Conservation (phyloP, 257 asterid genomes). For the Ehretia macrophylla region DNA sequence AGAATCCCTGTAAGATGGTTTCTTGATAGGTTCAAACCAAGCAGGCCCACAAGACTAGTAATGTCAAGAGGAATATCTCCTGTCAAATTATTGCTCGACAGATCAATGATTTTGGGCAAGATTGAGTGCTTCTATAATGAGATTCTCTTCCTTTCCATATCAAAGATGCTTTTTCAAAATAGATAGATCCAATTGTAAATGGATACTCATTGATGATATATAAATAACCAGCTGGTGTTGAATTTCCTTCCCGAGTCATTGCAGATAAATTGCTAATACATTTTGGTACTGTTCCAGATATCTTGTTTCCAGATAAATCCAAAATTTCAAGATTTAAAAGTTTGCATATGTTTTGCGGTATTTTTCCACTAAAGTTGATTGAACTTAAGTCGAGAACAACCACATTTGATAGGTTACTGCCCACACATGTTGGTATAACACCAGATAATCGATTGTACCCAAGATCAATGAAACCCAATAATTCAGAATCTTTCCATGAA, state of each 20-base stretch:
- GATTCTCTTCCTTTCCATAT: constrained; percentile 37
- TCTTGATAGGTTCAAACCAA: constrained; percentile 29
- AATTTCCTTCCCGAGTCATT: constrained; percentile 7
- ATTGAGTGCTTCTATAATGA: too few species aligned
- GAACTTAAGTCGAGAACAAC: constrained; percentile 26
- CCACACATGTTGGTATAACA: constrained; percentile 27
- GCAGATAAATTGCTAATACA: constrained; percentile 26
- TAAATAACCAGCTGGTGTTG: too few species aligned
- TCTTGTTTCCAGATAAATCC: constrained; percentile 23
- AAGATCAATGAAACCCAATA: constrained; percentile 18
- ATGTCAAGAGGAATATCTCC: too few species aligned
- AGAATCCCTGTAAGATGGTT: constrained; percentile 27
- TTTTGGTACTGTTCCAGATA: constrained; percentile 25
- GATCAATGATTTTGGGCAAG: too few species aligned
- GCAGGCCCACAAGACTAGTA: too few species aligned
- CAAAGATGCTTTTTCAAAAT: constrained; percentile 5
- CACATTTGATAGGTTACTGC: constrained; percentile 7
- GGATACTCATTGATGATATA: too few species aligned
- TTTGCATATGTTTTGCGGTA: too few species aligned
- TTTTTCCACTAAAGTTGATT: too few species aligned
- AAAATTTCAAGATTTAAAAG: constrained; percentile 20
- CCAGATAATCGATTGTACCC: constrained; percentile 27
- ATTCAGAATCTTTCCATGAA: too few species aligned
- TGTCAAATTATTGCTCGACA: too few species aligned
- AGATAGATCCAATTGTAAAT: too few species aligned